phyloP scores from a whole-genome alignment of 352 stramenopile genomes.

The Phytopythium delawarense region DNA sequence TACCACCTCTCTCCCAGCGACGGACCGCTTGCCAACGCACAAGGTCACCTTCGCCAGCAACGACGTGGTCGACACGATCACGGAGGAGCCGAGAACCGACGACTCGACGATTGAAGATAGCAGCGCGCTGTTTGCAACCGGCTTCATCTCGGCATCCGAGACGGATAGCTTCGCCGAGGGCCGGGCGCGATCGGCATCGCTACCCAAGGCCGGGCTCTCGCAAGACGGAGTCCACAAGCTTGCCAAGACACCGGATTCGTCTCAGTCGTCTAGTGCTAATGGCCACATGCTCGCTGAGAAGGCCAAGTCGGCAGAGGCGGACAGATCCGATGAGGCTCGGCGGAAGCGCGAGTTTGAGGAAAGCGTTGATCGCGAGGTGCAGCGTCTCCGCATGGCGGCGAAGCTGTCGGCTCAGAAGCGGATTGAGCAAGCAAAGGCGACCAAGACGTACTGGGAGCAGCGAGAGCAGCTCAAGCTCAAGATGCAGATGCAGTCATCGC shows the following conservation, averaged over 20 bases:
- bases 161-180: neutral
- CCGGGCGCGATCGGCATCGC: constrained; percentile 4
- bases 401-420: constrained; percentile 73
- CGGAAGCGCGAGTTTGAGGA: constrained; percentile 52
- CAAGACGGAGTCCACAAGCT: constrained; percentile 2
- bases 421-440: constrained; percentile 74
- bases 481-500: constrained; percentile 9
- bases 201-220: constrained; percentile 5
- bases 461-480: constrained; percentile 45
- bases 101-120: neutral
- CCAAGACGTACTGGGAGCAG: constrained; percentile 56
- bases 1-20: neutral
- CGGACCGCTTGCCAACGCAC: neutral
- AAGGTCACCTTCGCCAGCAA: constrained; percentile 1
- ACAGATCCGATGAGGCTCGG: constrained; percentile 21
- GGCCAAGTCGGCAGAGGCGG: constrained; percentile 4
- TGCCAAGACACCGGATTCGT: constrained; percentile 8
- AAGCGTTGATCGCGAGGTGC: constrained; percentile 58
- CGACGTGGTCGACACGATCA: constrained; percentile 14
- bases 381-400: constrained; percentile 55
- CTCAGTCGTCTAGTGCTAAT: neutral
- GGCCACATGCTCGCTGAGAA: neutral
- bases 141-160: neutral
- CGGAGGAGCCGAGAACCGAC: constrained; percentile 17
- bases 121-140: neutral